Conservation (phyloP, 495 filamentous ascomycete genomes). For the Penicillium psychrofluorescens region DNA sequence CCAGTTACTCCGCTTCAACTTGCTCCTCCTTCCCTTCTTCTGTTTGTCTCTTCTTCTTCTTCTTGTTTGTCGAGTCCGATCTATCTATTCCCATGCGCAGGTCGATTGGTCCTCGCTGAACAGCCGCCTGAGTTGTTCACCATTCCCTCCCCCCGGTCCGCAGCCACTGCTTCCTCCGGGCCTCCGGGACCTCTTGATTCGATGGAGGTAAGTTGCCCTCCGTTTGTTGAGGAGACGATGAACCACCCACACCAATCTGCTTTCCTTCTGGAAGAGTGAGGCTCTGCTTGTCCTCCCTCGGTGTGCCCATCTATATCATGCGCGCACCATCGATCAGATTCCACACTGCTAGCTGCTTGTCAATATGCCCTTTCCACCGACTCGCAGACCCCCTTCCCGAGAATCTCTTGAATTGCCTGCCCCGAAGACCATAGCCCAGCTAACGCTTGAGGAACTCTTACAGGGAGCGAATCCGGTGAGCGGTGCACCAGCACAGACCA, state of each 20-base stretch:
- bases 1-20: too few relatives aligned
- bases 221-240: too few relatives aligned
- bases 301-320: too few relatives aligned
- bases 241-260: too few relatives aligned
- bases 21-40: too few relatives aligned
- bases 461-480: slow-evolving; percentile 24
- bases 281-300: too few relatives aligned
- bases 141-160: not conserved
- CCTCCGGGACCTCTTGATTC: not conserved
- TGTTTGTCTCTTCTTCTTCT: slow-evolving; percentile 1
- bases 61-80: slow-evolving; percentile 1
- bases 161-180: not conserved
- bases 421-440: slow-evolving; percentile 23
- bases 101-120: not conserved
- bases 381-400: not conserved
- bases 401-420: not conserved
- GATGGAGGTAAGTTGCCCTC: not conserved
- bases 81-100: not conserved
- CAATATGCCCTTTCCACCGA: slow-evolving; percentile 1
- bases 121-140: too few relatives aligned
- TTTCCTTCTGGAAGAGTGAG: too few relatives aligned
- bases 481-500: slow-evolving; percentile 17
- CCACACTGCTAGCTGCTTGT: slow-evolving; percentile 1
- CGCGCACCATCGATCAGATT: not conserved
- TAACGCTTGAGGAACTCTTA: slow-evolving; percentile 28